A percentile compares a stretch with the other conserved stretches of the same genome.
phyloP scores from a whole-genome alignment of 2,329 filamentous ascomycete genomes.

The Chrysosphaeria jannelii region DNA sequence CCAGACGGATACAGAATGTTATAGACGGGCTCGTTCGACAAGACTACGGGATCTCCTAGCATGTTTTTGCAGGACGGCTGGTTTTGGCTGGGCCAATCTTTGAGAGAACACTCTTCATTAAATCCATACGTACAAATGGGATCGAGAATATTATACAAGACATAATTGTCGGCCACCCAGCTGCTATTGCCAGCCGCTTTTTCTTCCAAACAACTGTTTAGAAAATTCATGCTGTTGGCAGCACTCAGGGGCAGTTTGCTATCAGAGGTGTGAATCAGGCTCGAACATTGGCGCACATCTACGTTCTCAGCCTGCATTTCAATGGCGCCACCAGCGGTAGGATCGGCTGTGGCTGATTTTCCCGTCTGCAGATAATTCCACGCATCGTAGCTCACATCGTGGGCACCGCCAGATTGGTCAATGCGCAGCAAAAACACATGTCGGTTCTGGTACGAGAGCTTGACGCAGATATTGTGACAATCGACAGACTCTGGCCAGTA shows the following conservation, averaged over 20 bases:
- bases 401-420: constrained; percentile 21
- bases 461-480: constrained; percentile 24
- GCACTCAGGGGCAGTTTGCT: constrained; percentile 11
- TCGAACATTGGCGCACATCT: constrained; percentile 14
- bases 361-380: constrained; percentile 23
- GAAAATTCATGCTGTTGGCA: constrained; percentile 21
- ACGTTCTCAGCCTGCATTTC: constrained; percentile 16
- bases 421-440: constrained; percentile 23
- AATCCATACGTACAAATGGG: constrained; percentile 14
- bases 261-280: constrained; percentile 14
- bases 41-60: constrained; percentile 10
- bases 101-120: constrained; percentile 15
- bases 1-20: constrained; percentile 18
- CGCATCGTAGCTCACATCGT: constrained; percentile 28
- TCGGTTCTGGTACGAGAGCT: constrained; percentile 16
- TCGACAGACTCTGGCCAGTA: constrained; percentile 22
- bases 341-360: constrained; percentile 14
- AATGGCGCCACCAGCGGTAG: constrained; percentile 16
- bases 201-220: constrained; percentile 14
- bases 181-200: constrained; percentile 7
- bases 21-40: constrained; percentile 13
- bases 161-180: constrained; percentile 18
- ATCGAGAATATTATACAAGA: constrained; percentile 20
- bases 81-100: constrained; percentile 14
- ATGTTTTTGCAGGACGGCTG: constrained; percentile 14